Conservation (phyloP, 768 basidiomycete genomes). For the Tephrocybe sp. region DNA sequence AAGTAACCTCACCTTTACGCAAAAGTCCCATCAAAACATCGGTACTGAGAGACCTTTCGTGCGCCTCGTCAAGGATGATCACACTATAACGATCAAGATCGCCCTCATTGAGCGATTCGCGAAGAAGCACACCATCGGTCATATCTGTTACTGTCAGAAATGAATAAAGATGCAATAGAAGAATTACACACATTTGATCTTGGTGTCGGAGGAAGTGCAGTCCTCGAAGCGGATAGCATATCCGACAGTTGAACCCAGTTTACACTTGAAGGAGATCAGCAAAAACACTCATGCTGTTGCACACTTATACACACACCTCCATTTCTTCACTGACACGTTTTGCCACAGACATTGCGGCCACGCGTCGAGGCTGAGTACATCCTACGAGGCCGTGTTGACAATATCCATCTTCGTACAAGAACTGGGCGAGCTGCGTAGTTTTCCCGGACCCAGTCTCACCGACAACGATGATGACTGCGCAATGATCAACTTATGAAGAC, state of each 20-base stretch:
- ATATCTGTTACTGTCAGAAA: conserved; percentile 59
- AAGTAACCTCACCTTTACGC: conserved; percentile 70
- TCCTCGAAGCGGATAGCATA: conserved; percentile 99
- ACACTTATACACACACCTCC: conserved; percentile 60
- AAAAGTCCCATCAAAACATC: conserved; percentile 98
- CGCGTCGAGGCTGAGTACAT: conserved; percentile 97
- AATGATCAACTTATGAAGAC: conserved; percentile 3
- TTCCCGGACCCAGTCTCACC: conserved; percentile 99
- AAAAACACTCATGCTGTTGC: not conserved
- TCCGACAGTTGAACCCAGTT: conserved; percentile 88
- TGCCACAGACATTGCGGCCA: conserved; percentile 99
- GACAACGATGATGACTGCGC: conserved; percentile 85
- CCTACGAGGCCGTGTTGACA: conserved; percentile 88
- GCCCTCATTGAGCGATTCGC: conserved; percentile 98
- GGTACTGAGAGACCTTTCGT: conserved; percentile 95
- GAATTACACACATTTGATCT: conserved; percentile 83
- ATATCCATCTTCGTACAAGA: conserved; percentile 96
- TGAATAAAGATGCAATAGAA: not conserved
- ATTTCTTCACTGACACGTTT: conserved; percentile 99
- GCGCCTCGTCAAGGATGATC: conserved; percentile 98
- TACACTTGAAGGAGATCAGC: conserved; percentile 51
- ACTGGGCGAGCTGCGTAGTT: conserved; percentile 95
- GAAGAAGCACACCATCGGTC: conserved; percentile 98
- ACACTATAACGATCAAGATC: conserved; percentile 96
- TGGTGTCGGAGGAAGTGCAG: conserved; percentile 90